phyloP scores from a whole-genome alignment of 495 filamentous ascomycete species.

The Acidomyces sp. region DNA sequence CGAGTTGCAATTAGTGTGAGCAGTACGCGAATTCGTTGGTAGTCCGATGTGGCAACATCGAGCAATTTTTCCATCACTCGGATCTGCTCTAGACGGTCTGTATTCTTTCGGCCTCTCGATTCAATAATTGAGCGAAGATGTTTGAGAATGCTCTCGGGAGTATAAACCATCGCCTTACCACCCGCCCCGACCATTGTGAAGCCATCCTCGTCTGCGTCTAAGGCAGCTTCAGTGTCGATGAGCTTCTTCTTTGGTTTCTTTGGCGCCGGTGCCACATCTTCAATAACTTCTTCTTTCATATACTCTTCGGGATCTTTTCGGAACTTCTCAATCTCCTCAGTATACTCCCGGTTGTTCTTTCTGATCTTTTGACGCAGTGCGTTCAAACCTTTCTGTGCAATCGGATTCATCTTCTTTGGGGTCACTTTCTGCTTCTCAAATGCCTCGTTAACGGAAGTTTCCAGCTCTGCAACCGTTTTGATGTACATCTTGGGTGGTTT shows the following conservation, averaged over 20 bases:
- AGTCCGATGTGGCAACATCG: slow-evolving; percentile 76
- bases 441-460: slow-evolving; percentile 91
- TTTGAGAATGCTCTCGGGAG: slow-evolving; percentile 95
- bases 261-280: slow-evolving; percentile 38
- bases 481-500: slow-evolving; percentile 80
- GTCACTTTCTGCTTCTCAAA: slow-evolving; percentile 89
- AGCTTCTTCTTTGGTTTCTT: slow-evolving; percentile 34
- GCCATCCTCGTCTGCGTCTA: slow-evolving; percentile 54
- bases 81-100: slow-evolving; percentile 88
- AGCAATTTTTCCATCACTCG: slow-evolving; percentile 90
- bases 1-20: slow-evolving; percentile 84
- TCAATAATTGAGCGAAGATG: slow-evolving; percentile 86
- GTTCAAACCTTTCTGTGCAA: slow-evolving; percentile 84
- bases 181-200: slow-evolving; percentile 76
- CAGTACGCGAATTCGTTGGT: slow-evolving; percentile 89
- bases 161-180: slow-evolving; percentile 76
- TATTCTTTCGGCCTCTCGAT: slow-evolving; percentile 96
- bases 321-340: slow-evolving; percentile 75
- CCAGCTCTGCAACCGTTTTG: slow-evolving; percentile 82
- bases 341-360: slow-evolving; percentile 95
- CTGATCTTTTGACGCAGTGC: slow-evolving; percentile 92
- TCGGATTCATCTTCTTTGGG: slow-evolving; percentile 97
- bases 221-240: slow-evolving; percentile 31
- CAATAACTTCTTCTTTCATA: slow-evolving; percentile 75
- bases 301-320: slow-evolving; percentile 69